These are phyloP conservation scores for Candida dajiaensis DNA, from an alignment of 805 yeast genomes.

Conservation along the genomic window DNA sequence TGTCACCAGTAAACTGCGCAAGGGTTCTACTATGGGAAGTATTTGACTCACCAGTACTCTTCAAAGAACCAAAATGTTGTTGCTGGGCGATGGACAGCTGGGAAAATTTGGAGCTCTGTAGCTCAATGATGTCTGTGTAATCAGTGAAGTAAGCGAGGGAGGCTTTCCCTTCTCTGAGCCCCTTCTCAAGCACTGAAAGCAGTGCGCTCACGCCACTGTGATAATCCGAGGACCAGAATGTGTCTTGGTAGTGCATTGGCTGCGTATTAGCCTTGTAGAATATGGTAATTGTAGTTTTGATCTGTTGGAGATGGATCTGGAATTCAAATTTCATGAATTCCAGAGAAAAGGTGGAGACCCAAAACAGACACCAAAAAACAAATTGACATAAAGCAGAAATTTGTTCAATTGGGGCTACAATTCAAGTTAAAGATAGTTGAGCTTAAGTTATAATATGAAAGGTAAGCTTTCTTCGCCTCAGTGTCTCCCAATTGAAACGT, in stretches of 20 bases:
- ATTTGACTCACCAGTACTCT: neutral
- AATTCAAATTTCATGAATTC: too few species aligned
- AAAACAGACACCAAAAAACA: too few species aligned
- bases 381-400: too few species aligned
- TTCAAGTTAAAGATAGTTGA: neutral
- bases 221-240: conserved; percentile 29
- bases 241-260: conserved; percentile 11
- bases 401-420: too few species aligned
- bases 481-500: neutral
- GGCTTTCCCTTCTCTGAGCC: conserved; percentile 12
- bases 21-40: neutral
- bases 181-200: conserved; percentile 13
- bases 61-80: conserved; percentile 2
- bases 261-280: too few species aligned
- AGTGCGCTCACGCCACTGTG: conserved; percentile 24
- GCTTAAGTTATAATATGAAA: neutral
- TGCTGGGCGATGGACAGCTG: conserved; percentile 6
- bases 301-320: too few species aligned
- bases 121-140: conserved; percentile 15
- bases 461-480: neutral
- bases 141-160: conserved; percentile 15
- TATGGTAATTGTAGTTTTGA: too few species aligned
- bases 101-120: conserved; percentile 8
- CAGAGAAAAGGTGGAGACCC: too few species aligned
- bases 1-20: neutral